These are phyloP conservation scores for Daldinia eschscholtzii DNA, from an alignment of 2,329 filamentous ascomycete genomes.

Conservation along the genomic window DNA sequence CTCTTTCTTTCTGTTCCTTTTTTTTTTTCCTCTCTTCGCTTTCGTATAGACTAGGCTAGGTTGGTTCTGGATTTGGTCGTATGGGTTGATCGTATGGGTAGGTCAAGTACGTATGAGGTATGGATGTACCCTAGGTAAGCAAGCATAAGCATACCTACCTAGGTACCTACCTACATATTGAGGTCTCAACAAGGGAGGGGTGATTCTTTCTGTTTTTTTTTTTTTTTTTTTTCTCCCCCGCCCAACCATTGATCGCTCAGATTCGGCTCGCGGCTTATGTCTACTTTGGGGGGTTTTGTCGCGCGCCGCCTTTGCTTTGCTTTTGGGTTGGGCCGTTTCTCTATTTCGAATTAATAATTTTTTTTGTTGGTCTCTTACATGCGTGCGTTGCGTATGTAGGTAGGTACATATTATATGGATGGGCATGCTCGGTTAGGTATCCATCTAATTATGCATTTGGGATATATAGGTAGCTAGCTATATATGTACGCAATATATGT, in stretches of 20 bases:
- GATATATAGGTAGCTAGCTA: too few relatives aligned
- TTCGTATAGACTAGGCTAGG: too few relatives aligned
- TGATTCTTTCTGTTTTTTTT: too few relatives aligned
- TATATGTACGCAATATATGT: too few relatives aligned
- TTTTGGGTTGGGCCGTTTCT: too few relatives aligned
- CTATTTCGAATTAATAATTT: too few relatives aligned
- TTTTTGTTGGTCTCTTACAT: not conserved
- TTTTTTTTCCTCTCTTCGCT: too few relatives aligned
- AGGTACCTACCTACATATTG: too few relatives aligned
- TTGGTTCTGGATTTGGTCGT: too few relatives aligned
- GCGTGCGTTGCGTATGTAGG: not conserved
- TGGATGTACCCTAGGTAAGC: not conserved
- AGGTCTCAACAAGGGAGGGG: not conserved
- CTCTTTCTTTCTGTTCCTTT: not conserved
- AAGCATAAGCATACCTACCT: not conserved
- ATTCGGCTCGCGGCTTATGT: constrained; percentile 32
- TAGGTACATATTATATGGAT: too few relatives aligned
- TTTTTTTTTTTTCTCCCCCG: not conserved
- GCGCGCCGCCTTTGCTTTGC: too few relatives aligned
- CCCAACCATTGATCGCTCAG: not conserved
- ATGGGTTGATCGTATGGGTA: not conserved
- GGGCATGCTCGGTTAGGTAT: not conserved
- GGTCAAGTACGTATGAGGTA: too few relatives aligned
- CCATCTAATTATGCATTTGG: not conserved
- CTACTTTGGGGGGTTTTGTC: constrained; percentile 18